Base-by-base conservation (phyloP, 2,329 filamentous ascomycete genomes). In the Fonsecaea monophora region DNA sequence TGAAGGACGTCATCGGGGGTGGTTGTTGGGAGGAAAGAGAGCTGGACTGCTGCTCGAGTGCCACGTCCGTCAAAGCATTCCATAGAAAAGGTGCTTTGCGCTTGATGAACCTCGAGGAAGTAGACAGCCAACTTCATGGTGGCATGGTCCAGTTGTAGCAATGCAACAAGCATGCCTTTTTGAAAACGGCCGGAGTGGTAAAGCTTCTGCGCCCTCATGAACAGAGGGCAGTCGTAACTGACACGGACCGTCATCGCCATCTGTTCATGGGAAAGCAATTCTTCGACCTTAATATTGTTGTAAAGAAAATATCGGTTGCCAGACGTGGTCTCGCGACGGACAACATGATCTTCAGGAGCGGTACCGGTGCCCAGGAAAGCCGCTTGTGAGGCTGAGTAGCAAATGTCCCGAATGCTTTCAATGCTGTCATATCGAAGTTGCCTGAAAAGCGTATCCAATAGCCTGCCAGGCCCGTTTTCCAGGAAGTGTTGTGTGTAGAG, bases 401-500 rank as follows among this genome's bases (percentile, higher is more conserved):
- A 73, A 70, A 68, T 78, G 73, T 67, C 77, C 38, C 70, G 60
- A 63, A 54, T 78, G 65, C 50, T 74, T 72, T 53, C 77, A 71
- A 25, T 78, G 59, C 2, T 77, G 53, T 80, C 78, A 64, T 77
- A 76, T 21, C 78, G 67, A 30, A 80, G 61, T 1, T 79, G 73
- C n/a, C 78, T 75, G 68, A 79, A 79, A 42, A 78, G 76, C 9
- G 74, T 71, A 65, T 79, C 78, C 55, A 78, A 55, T 7, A 77
- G 72, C 32, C 76, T 72, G 1, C 63, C 65, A 8, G 76, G 63
- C 1, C 76, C 76, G 21, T 58, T 53, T 2, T 73, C 32, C 48
- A 78, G 73, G 70, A 74, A 75, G 37, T 77, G 72, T 9, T 38
- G 1, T 25, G 42, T 21, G 13, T 18, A 32, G 4, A 75, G 72